Conservation (phyloP, 371 early-diverging fungal genomes). For the Phascolomyces articulosus region DNA sequence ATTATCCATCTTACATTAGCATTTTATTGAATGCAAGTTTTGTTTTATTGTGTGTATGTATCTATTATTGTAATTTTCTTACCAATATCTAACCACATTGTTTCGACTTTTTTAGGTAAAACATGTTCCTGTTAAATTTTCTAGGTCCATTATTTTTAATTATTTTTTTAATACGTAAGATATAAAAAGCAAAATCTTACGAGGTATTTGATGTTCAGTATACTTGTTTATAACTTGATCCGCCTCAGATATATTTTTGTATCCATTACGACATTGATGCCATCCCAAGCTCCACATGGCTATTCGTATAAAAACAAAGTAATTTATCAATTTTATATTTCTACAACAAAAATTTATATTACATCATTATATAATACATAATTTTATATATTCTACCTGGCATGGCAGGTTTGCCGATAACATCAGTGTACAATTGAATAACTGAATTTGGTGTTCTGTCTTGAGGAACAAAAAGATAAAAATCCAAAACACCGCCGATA, state of each 20-base stretch:
- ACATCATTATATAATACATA: too few species aligned
- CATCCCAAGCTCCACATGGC: slow-evolving; percentile 56
- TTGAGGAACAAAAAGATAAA: slow-evolving; percentile 64
- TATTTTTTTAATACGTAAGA: too few species aligned
- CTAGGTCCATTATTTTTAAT: not conserved
- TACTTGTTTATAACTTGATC: slow-evolving; percentile 50
- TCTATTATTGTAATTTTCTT: too few species aligned
- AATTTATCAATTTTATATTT: too few species aligned
- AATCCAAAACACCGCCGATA: slow-evolving; percentile 71
- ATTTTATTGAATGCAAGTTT: too few species aligned
- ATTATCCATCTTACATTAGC: not conserved
- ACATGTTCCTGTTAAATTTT: too few species aligned
- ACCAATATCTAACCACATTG: slow-evolving; percentile 75
- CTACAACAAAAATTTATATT: too few species aligned
- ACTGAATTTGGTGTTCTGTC: slow-evolving; percentile 55
- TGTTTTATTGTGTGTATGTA: too few species aligned
- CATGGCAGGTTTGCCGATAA: slow-evolving; percentile 68
- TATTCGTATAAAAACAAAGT: too few species aligned
- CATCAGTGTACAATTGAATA: slow-evolving; percentile 65
- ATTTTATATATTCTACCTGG: too few species aligned
- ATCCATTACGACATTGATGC: slow-evolving; percentile 79
- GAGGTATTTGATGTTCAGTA: slow-evolving; percentile 56
- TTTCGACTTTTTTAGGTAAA: slow-evolving; percentile 17
- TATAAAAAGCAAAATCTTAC: too few species aligned
- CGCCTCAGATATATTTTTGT: slow-evolving; percentile 58